A percentile compares a stretch with the other conserved stretches of the same genome.
These are phyloP conservation scores for Coccomyxa sp. DNA, from an alignment of 139 green algal species.

Conservation along the genomic window DNA sequence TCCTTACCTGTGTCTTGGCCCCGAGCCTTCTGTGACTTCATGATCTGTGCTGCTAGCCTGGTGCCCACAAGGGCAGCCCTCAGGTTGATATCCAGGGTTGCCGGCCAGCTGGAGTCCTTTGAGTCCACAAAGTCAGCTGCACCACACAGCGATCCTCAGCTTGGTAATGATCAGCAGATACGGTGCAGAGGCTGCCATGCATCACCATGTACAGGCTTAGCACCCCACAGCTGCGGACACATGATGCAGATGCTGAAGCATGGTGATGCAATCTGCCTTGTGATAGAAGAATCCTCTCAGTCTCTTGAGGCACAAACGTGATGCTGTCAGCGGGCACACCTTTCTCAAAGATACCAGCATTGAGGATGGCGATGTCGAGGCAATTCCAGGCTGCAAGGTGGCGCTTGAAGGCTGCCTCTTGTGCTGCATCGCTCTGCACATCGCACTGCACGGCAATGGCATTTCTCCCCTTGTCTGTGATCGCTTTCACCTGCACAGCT, in stretches of 20 bases:
- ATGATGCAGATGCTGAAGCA: too few relatives aligned
- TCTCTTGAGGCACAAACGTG: background rate
- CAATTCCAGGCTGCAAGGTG: slow-evolving; percentile 38
- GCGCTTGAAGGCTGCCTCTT: slow-evolving; percentile 33
- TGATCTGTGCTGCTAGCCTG: slow-evolving; percentile 23
- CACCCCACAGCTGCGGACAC: too few relatives aligned
- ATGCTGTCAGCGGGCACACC: slow-evolving; percentile 19
- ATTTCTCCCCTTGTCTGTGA: background rate
- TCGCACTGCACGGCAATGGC: slow-evolving; percentile 26
- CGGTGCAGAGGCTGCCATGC: too few relatives aligned
- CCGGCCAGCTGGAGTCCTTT: slow-evolving; percentile 40
- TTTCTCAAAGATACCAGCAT: slow-evolving; percentile 70
- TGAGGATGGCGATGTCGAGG: slow-evolving; percentile 61
- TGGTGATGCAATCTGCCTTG: too few relatives aligned
- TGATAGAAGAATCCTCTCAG: background rate
- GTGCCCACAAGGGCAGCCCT: slow-evolving; percentile 46
- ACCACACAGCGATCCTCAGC: background rate
- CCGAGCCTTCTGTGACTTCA: slow-evolving; percentile 12
- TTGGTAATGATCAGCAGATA: background rate
- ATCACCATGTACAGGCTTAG: too few relatives aligned
- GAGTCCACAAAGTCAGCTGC: slow-evolving; percentile 24
- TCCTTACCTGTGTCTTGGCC: too few relatives aligned
- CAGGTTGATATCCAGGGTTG: slow-evolving; percentile 68
- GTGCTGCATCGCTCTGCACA: slow-evolving; percentile 29
- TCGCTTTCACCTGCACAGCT: background rate